Conservation (phyloP, 495 filamentous ascomycete genomes). For the Daldinia childiae region DNA sequence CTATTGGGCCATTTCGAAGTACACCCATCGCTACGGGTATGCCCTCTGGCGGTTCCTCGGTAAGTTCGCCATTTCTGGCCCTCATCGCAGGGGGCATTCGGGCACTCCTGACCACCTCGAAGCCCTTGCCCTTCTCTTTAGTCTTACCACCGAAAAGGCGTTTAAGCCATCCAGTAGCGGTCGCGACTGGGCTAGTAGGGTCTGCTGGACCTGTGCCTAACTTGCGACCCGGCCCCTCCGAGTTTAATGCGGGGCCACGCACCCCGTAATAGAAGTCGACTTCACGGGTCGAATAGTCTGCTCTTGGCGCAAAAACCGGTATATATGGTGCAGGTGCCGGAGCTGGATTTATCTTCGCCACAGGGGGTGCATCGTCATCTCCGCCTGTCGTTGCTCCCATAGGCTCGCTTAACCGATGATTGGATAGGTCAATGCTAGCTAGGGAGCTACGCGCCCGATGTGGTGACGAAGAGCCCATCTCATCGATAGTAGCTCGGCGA, state of each 20-base stretch:
- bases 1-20: slow-evolving; percentile 64
- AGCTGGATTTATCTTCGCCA: slow-evolving; percentile 49
- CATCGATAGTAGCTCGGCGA: slow-evolving; percentile 67
- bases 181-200: slow-evolving; percentile 87
- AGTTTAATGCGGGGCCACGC: slow-evolving; percentile 84
- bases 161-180: slow-evolving; percentile 88
- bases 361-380: slow-evolving; percentile 54
- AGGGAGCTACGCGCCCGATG: slow-evolving; percentile 57
- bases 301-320: slow-evolving; percentile 57
- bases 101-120: slow-evolving; percentile 91
- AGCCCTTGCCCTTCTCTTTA: slow-evolving; percentile 92
- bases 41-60: slow-evolving; percentile 62
- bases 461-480: slow-evolving; percentile 48
- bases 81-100: slow-evolving; percentile 72
- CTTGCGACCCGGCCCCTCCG: slow-evolving; percentile 79
- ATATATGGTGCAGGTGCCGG: slow-evolving; percentile 44
- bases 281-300: slow-evolving; percentile 91
- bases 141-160: slow-evolving; percentile 80
- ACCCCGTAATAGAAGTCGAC: slow-evolving; percentile 96
- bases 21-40: slow-evolving; percentile 68
- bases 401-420: slow-evolving; percentile 54
- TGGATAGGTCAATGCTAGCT: slow-evolving; percentile 62
- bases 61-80: slow-evolving; percentile 61
- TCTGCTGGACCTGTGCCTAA: slow-evolving; percentile 94
- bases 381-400: slow-evolving; percentile 44